phyloP scores from a whole-genome alignment of 257 asterid species.

The Solanum ossicruentum region DNA sequence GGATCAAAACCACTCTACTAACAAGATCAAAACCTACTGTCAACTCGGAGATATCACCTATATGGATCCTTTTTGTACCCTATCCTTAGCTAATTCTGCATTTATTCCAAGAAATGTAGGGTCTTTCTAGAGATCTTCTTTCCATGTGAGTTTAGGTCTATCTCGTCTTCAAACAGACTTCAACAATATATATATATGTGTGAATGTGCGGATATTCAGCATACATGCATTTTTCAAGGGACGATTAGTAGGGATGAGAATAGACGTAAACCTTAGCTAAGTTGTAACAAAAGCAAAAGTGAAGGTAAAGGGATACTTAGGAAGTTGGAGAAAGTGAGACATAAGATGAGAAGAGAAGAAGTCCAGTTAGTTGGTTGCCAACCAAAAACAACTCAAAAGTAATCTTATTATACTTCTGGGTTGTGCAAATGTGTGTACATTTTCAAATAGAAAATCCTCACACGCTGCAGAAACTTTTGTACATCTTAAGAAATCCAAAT shows the following conservation, averaged over 20 bases:
- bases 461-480: neutral
- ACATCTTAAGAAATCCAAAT: neutral
- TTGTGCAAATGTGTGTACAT: neutral
- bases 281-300: neutral
- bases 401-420: neutral
- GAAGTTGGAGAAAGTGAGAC: neutral
- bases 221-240: neutral
- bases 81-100: neutral
- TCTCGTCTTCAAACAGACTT: neutral
- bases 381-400: neutral
- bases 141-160: neutral
- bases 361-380: neutral
- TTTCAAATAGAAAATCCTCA: neutral
- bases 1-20: neutral
- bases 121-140: neutral
- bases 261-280: neutral
- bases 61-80: neutral
- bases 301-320: neutral
- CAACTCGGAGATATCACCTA: neutral
- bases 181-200: neutral
- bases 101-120: neutral
- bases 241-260: neutral
- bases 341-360: neutral
- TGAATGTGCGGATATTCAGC: too few relatives aligned
- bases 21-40: neutral